Evolutionary conservation across 2,329 filamentous ascomycete genomes (phyloP).

Genomic region (Colletotrichum magnum): DNA sequence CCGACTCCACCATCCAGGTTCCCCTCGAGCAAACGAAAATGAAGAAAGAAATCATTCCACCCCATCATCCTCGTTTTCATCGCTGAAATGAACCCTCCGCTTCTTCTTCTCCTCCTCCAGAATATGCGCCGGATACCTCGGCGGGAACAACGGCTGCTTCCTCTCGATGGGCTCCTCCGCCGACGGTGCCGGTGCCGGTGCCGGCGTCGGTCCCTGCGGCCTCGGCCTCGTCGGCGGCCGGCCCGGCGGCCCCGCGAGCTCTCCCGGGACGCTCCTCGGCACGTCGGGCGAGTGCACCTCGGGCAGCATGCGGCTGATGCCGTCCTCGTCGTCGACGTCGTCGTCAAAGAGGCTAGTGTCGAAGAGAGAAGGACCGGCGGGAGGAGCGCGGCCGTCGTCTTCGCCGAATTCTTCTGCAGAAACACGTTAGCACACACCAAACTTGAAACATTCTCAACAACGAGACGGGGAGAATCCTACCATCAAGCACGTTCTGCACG

Average conservation of each 20-base stretch:
- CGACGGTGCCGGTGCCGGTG: too few species aligned
- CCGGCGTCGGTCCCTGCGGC: background rate
- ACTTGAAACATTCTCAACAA: too few species aligned
- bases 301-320: background rate
- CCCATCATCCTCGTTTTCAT: background rate
- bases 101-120: background rate
- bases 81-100: constrained; percentile 10
- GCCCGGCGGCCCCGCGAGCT: background rate
- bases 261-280: constrained; percentile 28
- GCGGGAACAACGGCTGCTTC: background rate
- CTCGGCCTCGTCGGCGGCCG: background rate
- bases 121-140: background rate
- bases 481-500: constrained; percentile 26
- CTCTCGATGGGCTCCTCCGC: background rate
- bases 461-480: constrained; percentile 39
- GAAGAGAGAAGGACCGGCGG: background rate
- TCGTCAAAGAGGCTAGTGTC: background rate
- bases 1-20: too few species aligned
- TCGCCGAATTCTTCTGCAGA: background rate
- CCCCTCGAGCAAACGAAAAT: too few species aligned
- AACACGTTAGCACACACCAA: background rate
- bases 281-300: constrained; percentile 17
- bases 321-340: background rate
- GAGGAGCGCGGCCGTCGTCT: constrained; percentile 23
- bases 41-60: too few species aligned